Evolutionary conservation across 257 asterid genomes (phyloP).

Genomic region (Jasminum sambac): DNA sequence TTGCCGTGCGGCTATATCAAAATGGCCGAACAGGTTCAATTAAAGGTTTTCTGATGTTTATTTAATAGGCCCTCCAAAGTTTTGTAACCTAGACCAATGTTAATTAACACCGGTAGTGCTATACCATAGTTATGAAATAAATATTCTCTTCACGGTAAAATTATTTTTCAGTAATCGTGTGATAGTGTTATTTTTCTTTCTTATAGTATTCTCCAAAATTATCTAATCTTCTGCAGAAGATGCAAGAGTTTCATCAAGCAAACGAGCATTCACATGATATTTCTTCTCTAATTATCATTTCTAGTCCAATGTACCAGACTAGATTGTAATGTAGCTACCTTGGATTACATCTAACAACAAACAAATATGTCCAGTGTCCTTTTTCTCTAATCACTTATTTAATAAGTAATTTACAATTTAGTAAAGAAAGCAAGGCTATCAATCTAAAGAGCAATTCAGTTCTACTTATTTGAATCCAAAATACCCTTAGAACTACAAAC

Average conservation of each 20-base stretch:
- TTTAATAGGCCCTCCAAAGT: no score
- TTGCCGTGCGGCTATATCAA: no score
- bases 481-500: not conserved
- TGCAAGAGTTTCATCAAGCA: not conserved
- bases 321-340: not conserved
- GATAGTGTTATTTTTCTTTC: not conserved
- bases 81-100: no score
- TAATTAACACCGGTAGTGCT: no score
- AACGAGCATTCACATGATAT: not conserved
- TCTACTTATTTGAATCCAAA: conserved; percentile 34
- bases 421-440: not conserved
- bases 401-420: not conserved
- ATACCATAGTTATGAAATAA: no score
- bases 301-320: not conserved
- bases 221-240: not conserved
- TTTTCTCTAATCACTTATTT: not conserved
- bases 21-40: no score
- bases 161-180: no score
- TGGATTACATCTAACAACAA: not conserved
- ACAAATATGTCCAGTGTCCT: not conserved
- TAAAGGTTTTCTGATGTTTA: no score
- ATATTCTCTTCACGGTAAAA: no score
- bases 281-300: not conserved
- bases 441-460: conserved; percentile 14
- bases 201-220: not conserved